Base-by-base conservation (phyloP, 2,329 filamentous ascomycete genomes). In the Xylariaceae sp. region DNA sequence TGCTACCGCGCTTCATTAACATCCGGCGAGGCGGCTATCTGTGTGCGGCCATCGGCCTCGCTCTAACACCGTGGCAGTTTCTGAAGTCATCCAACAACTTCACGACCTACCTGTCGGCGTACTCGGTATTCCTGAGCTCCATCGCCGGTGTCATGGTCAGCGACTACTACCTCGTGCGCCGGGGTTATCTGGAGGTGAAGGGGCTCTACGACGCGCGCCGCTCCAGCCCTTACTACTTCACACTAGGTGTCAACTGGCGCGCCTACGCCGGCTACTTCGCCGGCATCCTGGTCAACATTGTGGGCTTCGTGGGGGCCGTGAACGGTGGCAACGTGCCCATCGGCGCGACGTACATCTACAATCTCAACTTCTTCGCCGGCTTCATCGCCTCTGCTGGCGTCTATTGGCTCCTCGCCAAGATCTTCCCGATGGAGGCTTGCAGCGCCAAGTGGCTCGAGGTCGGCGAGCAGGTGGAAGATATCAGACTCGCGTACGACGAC, bases 101-200 rank as follows among this genome's bases (percentile, higher is more conserved):
- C 67, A 92, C 86, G 1, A 94, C 86, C 3, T 95, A 95, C 58
- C 78, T 96, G 1, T 92, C 85, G 1, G 84, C 89, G 1, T 95
- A 95, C 68, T 88, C 85, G 3, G 88, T 96, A 40, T 96, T 96
- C 65, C 74, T 96, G n/a, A 89, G 85, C 43, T 88, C 85, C 30
- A 94, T 96, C 47, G 88, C 87, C 0, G 89, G 89, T n/a, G 87
- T 94, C 48, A 92, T 95, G 67, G 70, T 88, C 44, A 76, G 73
- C 51, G 89, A 96, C 62, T 96, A 96, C 68, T 96, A 94, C 63
- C 46, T 84, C 40, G 85, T 95, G 4, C 83, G 89, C 41, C 81
- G 75, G 42, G 89, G 89, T 4, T 94, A 88, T 59, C 70, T 92
- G 2, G 78, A 88, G 49, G 70, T 90, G 50, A 81, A 78, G 53